These are phyloP conservation scores for Trichaptum fuscoviolaceum DNA, from an alignment of 768 basidiomycete genomes.

Conservation along the genomic window DNA sequence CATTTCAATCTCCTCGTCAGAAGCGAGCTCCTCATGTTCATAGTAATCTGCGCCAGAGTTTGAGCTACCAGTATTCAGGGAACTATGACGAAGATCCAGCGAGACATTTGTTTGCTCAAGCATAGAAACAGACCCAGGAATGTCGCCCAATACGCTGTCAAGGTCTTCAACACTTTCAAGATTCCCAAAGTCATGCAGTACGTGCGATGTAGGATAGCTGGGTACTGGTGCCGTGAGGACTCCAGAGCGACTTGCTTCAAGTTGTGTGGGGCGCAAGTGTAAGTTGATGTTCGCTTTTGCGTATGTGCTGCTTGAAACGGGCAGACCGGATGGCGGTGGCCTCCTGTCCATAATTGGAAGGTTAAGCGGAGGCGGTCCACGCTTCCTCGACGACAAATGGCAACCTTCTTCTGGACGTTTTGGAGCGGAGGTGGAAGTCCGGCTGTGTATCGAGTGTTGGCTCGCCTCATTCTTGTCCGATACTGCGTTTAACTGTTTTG, in stretches of 20 bases:
- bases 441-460: not conserved
- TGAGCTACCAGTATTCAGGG: not conserved
- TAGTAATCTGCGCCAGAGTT: not conserved
- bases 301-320: not conserved
- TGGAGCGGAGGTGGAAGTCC: not conserved
- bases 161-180: not conserved
- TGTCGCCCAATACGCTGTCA: not conserved
- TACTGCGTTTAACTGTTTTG: not conserved
- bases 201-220: not conserved
- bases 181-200: not conserved
- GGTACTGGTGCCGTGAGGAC: not conserved
- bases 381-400: not conserved
- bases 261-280: not conserved
- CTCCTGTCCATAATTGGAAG: not conserved
- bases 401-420: not conserved
- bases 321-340: not conserved
- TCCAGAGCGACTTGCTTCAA: not conserved
- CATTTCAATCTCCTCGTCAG: not conserved
- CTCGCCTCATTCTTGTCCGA: not conserved
- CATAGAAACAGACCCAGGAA: not conserved
- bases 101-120: not conserved
- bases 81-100: not conserved
- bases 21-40: not conserved
- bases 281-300: not conserved
- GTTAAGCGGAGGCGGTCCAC: not conserved